phyloP scores from a whole-genome alignment of 257 asterid species.

The Nicotiana obtusifolia region DNA sequence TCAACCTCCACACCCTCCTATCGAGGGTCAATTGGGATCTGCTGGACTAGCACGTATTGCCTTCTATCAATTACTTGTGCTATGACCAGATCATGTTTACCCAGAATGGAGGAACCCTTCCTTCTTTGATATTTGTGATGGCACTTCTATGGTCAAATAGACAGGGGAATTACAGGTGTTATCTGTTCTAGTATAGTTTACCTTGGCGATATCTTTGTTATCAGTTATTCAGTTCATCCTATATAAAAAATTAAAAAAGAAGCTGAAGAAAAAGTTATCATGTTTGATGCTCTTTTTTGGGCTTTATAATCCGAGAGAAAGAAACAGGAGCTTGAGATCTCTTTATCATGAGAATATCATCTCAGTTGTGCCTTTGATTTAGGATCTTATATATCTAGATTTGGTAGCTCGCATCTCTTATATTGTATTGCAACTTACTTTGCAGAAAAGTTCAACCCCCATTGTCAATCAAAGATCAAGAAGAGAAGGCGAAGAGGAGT shows the following conservation, averaged over 20 bases:
- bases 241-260: not conserved
- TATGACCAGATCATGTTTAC: not conserved
- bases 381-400: not conserved
- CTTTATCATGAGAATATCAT: not conserved
- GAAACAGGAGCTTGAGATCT: not conserved
- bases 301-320: not conserved
- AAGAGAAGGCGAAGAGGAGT: conserved; percentile 77
- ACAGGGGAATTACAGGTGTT: not conserved
- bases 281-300: not conserved
- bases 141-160: not conserved
- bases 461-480: conserved; percentile 73
- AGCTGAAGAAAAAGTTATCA: not conserved
- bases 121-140: not conserved
- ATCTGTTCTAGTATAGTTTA: not conserved
- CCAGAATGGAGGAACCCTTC: not conserved
- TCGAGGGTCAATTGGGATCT: not conserved
- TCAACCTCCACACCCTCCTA: too few species aligned
- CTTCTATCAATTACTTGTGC: not conserved
- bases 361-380: not conserved
- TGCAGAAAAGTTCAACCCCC: conserved; percentile 70
- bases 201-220: not conserved
- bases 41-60: not conserved
- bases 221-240: not conserved
- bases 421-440: not conserved
- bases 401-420: not conserved